phyloP scores from a whole-genome alignment of 2,329 filamentous ascomycete species.

The Neoascochyta sp. region DNA sequence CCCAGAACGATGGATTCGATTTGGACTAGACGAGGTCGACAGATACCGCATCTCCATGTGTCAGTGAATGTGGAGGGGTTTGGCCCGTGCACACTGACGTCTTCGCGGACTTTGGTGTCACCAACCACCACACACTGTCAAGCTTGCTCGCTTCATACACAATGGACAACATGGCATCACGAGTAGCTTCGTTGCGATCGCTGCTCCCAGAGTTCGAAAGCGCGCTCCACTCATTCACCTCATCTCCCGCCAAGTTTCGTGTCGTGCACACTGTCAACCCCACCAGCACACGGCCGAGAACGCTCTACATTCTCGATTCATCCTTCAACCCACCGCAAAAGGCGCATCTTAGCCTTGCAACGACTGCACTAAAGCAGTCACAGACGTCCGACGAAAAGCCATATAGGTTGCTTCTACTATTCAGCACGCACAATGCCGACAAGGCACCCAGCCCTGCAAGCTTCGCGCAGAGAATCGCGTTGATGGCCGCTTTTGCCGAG shows the following conservation, averaged over 20 bases:
- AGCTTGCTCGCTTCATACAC: too few relatives aligned
- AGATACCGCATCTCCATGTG: too few relatives aligned
- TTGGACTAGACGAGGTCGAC: too few relatives aligned
- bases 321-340: slow-evolving; percentile 63
- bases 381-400: slow-evolving; percentile 33
- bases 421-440: slow-evolving; percentile 63
- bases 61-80: too few relatives aligned
- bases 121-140: too few relatives aligned
- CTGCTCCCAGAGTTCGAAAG: slow-evolving; percentile 33
- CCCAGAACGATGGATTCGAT: too few relatives aligned
- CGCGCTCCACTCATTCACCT: slow-evolving; percentile 30
- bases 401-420: slow-evolving; percentile 54
- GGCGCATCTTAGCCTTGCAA: slow-evolving; percentile 56
- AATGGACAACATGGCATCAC: slow-evolving; percentile 27
- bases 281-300: slow-evolving; percentile 32
- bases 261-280: slow-evolving; percentile 36
- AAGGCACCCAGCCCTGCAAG: slow-evolving; percentile 63
- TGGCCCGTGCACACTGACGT: too few relatives aligned
- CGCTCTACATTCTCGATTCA: slow-evolving; percentile 61
- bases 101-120: too few relatives aligned
- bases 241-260: slow-evolving; percentile 33
- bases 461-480: slow-evolving; percentile 63
- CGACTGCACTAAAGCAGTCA: slow-evolving; percentile 48
- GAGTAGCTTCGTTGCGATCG: slow-evolving; percentile 23
- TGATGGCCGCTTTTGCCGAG: slow-evolving; percentile 67